Conservation (phyloP, 2,329 filamentous ascomycete species). For the Fusarium verticillioides region DNA sequence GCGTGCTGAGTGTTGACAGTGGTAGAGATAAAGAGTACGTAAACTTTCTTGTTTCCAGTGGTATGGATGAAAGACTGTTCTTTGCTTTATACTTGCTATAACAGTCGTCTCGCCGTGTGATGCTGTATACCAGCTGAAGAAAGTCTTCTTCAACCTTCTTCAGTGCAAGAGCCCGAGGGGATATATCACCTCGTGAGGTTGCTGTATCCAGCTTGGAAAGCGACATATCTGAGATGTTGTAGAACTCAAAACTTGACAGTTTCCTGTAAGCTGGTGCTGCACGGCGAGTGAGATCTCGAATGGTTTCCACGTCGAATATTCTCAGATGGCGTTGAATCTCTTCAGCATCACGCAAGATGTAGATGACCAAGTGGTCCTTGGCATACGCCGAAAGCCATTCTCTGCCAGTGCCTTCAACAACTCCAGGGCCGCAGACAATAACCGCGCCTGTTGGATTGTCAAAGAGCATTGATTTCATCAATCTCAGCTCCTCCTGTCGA, state of each 20-base stretch:
- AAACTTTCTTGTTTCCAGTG: neutral
- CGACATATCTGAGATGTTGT: neutral
- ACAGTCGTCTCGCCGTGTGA: neutral
- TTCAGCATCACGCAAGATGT: neutral
- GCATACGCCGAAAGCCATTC: conserved; percentile 5
- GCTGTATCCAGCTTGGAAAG: accelerated
- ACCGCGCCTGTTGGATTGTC: neutral
- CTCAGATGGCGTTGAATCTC: neutral
- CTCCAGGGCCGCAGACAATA: conserved; percentile 9
- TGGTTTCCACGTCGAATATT: neutral
- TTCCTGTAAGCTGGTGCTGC: conserved; percentile 3
- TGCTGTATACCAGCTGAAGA: neutral
- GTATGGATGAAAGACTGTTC: neutral
- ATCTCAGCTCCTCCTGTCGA: neutral
- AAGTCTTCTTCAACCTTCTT: conserved; percentile 18
- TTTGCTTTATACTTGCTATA: neutral
- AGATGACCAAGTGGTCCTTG: neutral
- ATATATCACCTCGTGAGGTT: neutral
- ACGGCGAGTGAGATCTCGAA: neutral
- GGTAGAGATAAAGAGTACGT: neutral
- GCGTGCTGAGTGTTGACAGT: neutral
- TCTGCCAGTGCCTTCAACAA: conserved; percentile 1
- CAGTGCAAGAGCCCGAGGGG: neutral
- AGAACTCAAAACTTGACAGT: conserved; percentile 6
- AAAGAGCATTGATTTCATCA: conserved; percentile 11